Conservation (phyloP, 805 yeast genomes). For the Torulaspora quercuum region DNA sequence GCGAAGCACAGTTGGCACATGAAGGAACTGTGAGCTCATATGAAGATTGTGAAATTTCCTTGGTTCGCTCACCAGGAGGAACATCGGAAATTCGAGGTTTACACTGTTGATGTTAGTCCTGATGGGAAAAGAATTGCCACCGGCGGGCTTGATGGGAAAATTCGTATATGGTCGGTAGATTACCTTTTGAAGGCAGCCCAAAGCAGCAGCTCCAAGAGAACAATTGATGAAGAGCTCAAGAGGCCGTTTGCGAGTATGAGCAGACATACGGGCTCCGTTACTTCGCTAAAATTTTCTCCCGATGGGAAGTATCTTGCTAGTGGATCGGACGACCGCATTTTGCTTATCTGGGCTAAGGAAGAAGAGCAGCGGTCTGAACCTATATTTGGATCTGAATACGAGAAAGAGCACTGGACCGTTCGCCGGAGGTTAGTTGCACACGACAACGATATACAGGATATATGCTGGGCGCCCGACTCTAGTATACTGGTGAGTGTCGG, state of each 20-base stretch:
- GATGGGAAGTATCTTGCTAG: conserved; percentile 87
- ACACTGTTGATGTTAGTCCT: conserved; percentile 73
- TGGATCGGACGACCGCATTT: conserved; percentile 92
- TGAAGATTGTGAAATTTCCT: conserved; percentile 66
- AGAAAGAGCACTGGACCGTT: conserved; percentile 91
- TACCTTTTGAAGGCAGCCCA: conserved; percentile 46
- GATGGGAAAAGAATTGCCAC: conserved; percentile 86
- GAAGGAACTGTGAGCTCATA: conserved; percentile 25
- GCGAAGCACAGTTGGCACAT: neutral
- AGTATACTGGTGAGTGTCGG: conserved; percentile 90
- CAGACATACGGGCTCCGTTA: conserved; percentile 94
- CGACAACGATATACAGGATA: conserved; percentile 95
- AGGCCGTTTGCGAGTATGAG: conserved; percentile 85
- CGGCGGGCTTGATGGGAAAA: conserved; percentile 91
- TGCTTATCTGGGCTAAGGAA: conserved; percentile 90
- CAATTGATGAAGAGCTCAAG: conserved; percentile 24
- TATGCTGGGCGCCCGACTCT: conserved; percentile 97
- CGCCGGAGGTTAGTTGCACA: conserved; percentile 91
- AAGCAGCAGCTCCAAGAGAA: conserved; percentile 6
- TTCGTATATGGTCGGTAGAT: conserved; percentile 78
- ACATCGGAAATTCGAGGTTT: conserved; percentile 75
- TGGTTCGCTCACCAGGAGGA: conserved; percentile 79
- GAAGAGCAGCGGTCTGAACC: conserved; percentile 46
- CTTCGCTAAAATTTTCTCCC: conserved; percentile 89
- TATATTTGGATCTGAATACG: conserved; percentile 71